Conservation (phyloP, 2,329 filamentous ascomycete genomes). For the Botrytis hyacinthi region DNA sequence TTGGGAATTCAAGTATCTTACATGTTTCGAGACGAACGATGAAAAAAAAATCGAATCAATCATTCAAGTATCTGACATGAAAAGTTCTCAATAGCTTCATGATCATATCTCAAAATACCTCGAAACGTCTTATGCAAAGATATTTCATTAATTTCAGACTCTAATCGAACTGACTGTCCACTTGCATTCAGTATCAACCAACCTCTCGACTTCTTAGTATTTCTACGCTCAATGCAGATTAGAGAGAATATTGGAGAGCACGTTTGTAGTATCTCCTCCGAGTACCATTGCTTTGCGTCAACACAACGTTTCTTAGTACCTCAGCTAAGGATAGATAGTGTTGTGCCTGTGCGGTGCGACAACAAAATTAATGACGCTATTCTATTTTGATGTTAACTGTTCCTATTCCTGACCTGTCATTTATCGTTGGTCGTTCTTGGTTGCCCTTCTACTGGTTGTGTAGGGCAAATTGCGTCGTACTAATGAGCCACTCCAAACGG, state of each 20-base stretch:
- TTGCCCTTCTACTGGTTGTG: not conserved
- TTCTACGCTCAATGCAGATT: not conserved
- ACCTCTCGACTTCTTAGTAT: not conserved
- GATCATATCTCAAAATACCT: conserved; percentile 3
- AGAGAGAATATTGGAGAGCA: not conserved
- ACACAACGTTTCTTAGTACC: conserved; percentile 12
- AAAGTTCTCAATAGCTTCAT: conserved; percentile 2
- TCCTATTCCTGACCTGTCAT: conserved; percentile 21
- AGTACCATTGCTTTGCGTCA: conserved; percentile 9
- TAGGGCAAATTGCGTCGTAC: not conserved
- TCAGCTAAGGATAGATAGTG: conserved; percentile 4
- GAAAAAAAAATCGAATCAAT: not conserved
- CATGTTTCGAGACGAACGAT: conserved; percentile 12
- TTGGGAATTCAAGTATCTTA: not conserved
- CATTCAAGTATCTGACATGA: not conserved
- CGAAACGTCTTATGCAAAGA: not conserved
- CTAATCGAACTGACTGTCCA: not conserved
- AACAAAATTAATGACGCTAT: not conserved
- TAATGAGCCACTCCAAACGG: conserved; percentile 6
- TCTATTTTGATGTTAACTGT: not conserved
- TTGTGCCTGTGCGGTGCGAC: conserved; percentile 10
- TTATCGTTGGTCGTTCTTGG: not conserved
- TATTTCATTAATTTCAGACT: conserved; percentile 11
- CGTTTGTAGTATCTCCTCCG: conserved; percentile 2
- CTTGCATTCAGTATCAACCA: not conserved